Evolutionary conservation across 2,329 filamentous ascomycete species (phyloP).

Genomic region (Arthrobotrys iridis): DNA sequence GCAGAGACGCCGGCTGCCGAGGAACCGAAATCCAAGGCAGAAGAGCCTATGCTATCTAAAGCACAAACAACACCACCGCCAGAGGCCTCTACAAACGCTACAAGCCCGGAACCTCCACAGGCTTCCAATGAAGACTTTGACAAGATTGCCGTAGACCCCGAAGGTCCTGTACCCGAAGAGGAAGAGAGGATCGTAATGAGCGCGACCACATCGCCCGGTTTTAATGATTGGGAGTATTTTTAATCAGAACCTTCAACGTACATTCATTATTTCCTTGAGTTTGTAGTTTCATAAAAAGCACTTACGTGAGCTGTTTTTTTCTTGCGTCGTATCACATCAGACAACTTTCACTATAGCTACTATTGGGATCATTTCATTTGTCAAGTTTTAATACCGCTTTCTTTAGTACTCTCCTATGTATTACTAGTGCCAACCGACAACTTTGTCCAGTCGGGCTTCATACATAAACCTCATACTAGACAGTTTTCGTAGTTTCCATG

Average conservation of each 20-base stretch:
- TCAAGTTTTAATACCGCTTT: background rate
- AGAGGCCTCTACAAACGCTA: slow-evolving; percentile 21
- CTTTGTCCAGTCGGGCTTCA: background rate
- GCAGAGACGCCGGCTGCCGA: background rate
- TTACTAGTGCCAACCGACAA: slow-evolving; percentile 5
- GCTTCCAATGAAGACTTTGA: slow-evolving; percentile 35
- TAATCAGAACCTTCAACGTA: background rate
- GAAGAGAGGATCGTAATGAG: slow-evolving; percentile 53
- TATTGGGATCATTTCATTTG: slow-evolving; percentile 10
- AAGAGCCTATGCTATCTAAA: background rate
- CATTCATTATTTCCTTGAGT: slow-evolving; percentile 13
- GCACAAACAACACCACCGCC: slow-evolving; percentile 16
- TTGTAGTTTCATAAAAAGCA: slow-evolving; percentile 29
- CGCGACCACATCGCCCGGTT: slow-evolving; percentile 36
- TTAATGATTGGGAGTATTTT: slow-evolving; percentile 50
- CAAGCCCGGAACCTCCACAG: slow-evolving; percentile 23
- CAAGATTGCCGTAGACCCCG: slow-evolving; percentile 49
- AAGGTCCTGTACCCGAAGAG: slow-evolving; percentile 50
- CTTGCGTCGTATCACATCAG: background rate
- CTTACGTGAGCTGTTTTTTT: slow-evolving; percentile 8
- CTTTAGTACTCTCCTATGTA: background rate
- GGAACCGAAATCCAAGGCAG: background rate
- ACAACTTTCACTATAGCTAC: background rate
- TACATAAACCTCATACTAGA: background rate
- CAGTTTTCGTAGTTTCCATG: background rate